Base-by-base conservation (phyloP, 164 flowering plant genomes). In the Berberis vulgaris region DNA sequence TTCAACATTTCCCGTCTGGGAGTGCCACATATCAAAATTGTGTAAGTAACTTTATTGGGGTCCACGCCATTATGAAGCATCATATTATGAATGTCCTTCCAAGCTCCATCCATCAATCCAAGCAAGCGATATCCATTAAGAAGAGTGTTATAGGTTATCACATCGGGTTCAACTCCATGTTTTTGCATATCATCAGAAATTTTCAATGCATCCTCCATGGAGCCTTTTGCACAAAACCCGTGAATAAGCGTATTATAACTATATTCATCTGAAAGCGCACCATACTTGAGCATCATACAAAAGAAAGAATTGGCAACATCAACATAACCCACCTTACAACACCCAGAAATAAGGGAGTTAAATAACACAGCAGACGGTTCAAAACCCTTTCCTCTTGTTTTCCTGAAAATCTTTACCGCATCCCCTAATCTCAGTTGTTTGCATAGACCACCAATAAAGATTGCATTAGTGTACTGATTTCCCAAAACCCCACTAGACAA, bases 211-310 rank as follows among this genome's bases (percentile, higher is more conserved):
- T 86, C 91, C 66, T 80, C 84, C 72, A 87, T 59, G 43, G 78
- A 82, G 70, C 92, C 90, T 57, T 76, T 80, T 61, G 69, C 60
- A 76, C 84, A 85, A 4, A 86, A 74, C 57, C 92, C 92, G 78
- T 86, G 83, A 70, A 87, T 81, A 64, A 90, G 87, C 52, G 85
- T 84, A 74, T 86, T 90, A 62, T 83, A 87, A 77, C 83, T 86
- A 66, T 77, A 87, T 6, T 55, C 56, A 79, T 86, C 90, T 43
- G 89, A 91, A 73, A 60, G 57, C 3, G 83, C 57, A 60, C 95
- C 90, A 72, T 41, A 73, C 67, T 87, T 84, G 39, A 83, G 71
- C 85, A 90, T 86, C 81, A 72, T 60, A 67, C 84, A 80, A 49
- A 87, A 74, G 61, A 83, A 77, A 2, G 87, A 85, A 72, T 83